These are phyloP conservation scores for Exophiala lecanii-corni DNA, from an alignment of 2,329 filamentous ascomycete genomes.

Conservation along the genomic window DNA sequence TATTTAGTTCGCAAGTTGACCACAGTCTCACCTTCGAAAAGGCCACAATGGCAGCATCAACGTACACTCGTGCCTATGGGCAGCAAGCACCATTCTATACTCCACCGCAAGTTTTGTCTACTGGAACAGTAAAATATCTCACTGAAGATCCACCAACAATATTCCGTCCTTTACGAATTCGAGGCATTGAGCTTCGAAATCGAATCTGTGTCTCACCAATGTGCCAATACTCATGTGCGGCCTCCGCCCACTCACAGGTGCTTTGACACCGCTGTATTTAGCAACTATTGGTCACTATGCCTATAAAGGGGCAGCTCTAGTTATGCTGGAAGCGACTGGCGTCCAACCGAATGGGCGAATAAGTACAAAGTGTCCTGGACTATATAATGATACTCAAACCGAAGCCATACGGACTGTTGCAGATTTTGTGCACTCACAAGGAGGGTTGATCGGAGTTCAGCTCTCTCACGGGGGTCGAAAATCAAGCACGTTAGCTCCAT, in stretches of 20 bases:
- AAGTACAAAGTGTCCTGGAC: slow-evolving; percentile 46
- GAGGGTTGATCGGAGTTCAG: slow-evolving; percentile 72
- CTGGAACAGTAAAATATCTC: too few species aligned
- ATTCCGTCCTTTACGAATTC: slow-evolving; percentile 47
- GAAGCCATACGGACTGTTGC: slow-evolving; percentile 52
- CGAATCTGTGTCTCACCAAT: slow-evolving; percentile 54
- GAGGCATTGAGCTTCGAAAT: slow-evolving; percentile 51
- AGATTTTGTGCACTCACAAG: slow-evolving; percentile 75
- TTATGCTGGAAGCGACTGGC: slow-evolving; percentile 68
- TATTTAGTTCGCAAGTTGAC: too few species aligned
- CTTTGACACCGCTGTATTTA: slow-evolving; percentile 40
- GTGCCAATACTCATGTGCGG: slow-evolving; percentile 47
- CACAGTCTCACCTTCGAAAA: too few species aligned
- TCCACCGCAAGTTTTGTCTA: too few species aligned
- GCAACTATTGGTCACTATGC: slow-evolving; percentile 30
- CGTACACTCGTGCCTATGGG: too few species aligned
- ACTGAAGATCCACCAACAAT: slow-evolving; percentile 34
- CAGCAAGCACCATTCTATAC: too few species aligned
- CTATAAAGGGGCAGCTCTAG: slow-evolving; percentile 18
- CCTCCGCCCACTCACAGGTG: slow-evolving; percentile 32
- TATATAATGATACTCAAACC: slow-evolving; percentile 33
- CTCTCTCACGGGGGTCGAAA: slow-evolving; percentile 72
- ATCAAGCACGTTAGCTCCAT: slow-evolving; percentile 53
- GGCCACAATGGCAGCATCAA: too few species aligned
- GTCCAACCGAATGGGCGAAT: slow-evolving; percentile 72